Conservation (phyloP, 73 alveolate species). For the Paramecium biaurelia region DNA sequence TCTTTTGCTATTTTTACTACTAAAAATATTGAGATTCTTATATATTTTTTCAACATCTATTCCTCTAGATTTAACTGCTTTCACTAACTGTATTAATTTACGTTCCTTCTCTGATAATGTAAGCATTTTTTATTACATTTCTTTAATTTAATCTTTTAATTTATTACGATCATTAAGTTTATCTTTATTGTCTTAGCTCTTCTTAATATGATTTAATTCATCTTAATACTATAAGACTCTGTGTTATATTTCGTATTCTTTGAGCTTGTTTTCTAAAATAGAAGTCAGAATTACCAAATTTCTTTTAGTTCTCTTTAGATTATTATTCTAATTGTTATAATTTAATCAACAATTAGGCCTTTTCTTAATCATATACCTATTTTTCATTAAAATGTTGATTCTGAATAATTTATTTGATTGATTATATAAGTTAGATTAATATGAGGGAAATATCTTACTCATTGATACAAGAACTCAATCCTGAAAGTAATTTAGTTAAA, state of each 20-base stretch:
- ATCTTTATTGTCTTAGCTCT: neutral
- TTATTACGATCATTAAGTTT: neutral
- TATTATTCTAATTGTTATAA: neutral
- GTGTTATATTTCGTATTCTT: neutral
- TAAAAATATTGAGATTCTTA: neutral
- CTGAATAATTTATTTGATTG: neutral
- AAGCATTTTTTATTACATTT: neutral
- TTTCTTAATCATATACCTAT: neutral
- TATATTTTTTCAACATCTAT: constrained; percentile 13
- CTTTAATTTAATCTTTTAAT: neutral
- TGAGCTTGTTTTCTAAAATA: neutral
- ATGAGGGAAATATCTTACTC: neutral
- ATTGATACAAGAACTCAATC: constrained; percentile 5
- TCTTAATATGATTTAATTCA: neutral
- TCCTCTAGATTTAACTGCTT: constrained; percentile 23
- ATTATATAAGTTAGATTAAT: neutral
- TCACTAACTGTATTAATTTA: neutral
- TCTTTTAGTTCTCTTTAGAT: neutral
- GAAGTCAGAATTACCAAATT: neutral
- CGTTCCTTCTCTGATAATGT: neutral
- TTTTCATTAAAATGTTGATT: neutral
- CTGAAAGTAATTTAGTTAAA: neutral
- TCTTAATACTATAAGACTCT: neutral
- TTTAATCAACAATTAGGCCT: neutral
- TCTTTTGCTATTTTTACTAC: neutral